Percentiles rank a stretch among this genome's conserved stretches.
These are phyloP conservation scores for Aspergillus sp. DNA, from an alignment of 2,329 filamentous ascomycete genomes.

Conservation along the genomic window DNA sequence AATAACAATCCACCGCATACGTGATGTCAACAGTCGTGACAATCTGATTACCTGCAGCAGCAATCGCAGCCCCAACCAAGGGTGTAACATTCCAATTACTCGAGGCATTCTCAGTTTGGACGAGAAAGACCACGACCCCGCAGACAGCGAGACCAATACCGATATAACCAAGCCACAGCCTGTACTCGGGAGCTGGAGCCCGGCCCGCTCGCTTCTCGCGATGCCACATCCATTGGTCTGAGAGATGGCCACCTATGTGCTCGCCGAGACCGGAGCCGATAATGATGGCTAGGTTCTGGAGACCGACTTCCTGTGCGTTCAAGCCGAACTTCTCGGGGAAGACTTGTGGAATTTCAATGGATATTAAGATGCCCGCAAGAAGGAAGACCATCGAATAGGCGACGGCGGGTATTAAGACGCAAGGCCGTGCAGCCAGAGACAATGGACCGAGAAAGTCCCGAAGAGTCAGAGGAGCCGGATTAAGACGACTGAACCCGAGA, in stretches of 20 bases:
- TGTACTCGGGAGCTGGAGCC: too few relatives aligned
- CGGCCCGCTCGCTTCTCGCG: too few relatives aligned
- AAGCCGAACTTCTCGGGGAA: constrained; percentile 56
- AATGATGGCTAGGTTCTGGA: constrained; percentile 60
- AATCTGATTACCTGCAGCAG: constrained; percentile 59
- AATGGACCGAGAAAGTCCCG: constrained; percentile 55
- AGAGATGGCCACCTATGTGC: constrained; percentile 58
- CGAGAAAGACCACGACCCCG: too few relatives aligned
- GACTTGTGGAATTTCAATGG: constrained; percentile 61
- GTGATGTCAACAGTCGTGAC: constrained; percentile 63
- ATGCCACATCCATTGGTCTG: constrained; percentile 45
- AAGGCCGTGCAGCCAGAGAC: constrained; percentile 44
- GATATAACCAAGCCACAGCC: too few relatives aligned
- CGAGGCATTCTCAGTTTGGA: too few relatives aligned
- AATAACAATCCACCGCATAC: constrained; percentile 59
- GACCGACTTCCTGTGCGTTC: constrained; percentile 58
- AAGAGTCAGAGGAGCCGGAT: constrained; percentile 45
- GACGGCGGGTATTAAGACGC: constrained; percentile 52
- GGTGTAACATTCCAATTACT: constrained; percentile 44
- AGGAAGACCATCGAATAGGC: constrained; percentile 61
- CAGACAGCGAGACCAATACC: too few relatives aligned
- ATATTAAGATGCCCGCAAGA: constrained; percentile 55
- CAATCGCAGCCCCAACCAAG: constrained; percentile 54
- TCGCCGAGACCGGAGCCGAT: constrained; percentile 61
- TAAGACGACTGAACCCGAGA: too few relatives aligned